A percentile compares a stretch with the other conserved stretches of the same genome.
Evolutionary conservation across 345 rosid genomes (phyloP).

Genomic region (Bruguiera gymnorhiza): DNA sequence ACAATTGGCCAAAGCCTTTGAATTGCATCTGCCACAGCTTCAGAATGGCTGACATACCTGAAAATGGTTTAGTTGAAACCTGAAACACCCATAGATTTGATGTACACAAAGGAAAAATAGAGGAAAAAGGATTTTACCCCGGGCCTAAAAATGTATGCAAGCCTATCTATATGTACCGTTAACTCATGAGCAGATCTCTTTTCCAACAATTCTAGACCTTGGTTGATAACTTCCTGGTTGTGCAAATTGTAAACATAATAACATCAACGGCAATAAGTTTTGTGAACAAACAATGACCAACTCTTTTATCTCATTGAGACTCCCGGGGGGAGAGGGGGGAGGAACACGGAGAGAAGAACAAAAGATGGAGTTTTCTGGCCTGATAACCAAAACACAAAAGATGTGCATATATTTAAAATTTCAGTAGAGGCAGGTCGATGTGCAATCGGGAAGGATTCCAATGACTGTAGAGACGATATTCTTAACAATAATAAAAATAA

Average conservation of each 20-base stretch:
- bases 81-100: constrained; percentile 7
- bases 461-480: not conserved
- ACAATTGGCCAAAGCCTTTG: constrained; percentile 92
- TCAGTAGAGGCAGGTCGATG: not conserved
- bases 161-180: constrained; percentile 90
- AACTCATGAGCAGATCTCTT: constrained; percentile 90
- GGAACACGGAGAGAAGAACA: no score
- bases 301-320: constrained; percentile 5
- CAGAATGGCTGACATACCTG: constrained; percentile 94
- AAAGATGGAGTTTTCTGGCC: not conserved
- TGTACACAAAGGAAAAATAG: constrained; percentile 1
- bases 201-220: constrained; percentile 69
- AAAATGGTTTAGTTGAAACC: constrained; percentile 24
- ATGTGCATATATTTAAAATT: not conserved
- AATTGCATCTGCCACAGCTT: constrained; percentile 91
- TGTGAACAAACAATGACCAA: constrained; percentile 12
- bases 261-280: constrained; percentile 17
- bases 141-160: constrained; percentile 94
- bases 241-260: constrained; percentile 13
- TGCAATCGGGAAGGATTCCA: not conserved
- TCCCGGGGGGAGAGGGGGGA: no score
- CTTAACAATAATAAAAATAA: not conserved
- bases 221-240: constrained; percentile 66
- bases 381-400: constrained; percentile 6
- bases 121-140: constrained; percentile 26